Evolutionary conservation across 179 eudicot genomes (phyloP).

Genomic region (Corrigiola litoralis): DNA sequence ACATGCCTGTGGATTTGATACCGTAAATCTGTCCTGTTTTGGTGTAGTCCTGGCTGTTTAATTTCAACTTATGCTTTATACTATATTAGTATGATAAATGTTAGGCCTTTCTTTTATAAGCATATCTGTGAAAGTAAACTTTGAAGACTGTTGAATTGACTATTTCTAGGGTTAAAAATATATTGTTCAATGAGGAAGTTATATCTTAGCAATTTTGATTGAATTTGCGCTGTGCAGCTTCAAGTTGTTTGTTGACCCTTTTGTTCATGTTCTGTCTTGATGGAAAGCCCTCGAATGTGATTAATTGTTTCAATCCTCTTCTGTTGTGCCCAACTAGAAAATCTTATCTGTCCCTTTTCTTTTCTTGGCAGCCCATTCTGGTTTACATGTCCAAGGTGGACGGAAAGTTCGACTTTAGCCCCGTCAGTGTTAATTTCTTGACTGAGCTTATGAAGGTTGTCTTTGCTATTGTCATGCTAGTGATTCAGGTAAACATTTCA

Average conservation of each 20-base stretch:
- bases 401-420: conserved; percentile 90
- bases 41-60: too few relatives aligned
- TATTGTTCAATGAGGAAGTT: too few relatives aligned
- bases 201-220: background rate
- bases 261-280: background rate
- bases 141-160: too few relatives aligned
- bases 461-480: conserved; percentile 88
- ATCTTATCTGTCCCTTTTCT: background rate
- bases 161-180: too few relatives aligned
- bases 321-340: background rate
- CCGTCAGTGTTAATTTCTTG: conserved; percentile 92
- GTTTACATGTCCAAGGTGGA: conserved; percentile 98
- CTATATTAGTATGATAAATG: too few relatives aligned
- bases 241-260: background rate
- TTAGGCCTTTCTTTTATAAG: background rate
- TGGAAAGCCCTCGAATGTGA: background rate
- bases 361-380: conserved; percentile 75
- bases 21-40: too few relatives aligned
- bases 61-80: too few relatives aligned
- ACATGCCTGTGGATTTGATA: too few relatives aligned
- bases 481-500: conserved; percentile 56
- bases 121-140: too few relatives aligned
- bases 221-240: background rate
- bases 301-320: background rate
- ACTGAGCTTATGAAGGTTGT: conserved; percentile 79